Base-by-base conservation (phyloP, 2,329 filamentous ascomycete genomes). In the Dactylellina cionopaga region DNA sequence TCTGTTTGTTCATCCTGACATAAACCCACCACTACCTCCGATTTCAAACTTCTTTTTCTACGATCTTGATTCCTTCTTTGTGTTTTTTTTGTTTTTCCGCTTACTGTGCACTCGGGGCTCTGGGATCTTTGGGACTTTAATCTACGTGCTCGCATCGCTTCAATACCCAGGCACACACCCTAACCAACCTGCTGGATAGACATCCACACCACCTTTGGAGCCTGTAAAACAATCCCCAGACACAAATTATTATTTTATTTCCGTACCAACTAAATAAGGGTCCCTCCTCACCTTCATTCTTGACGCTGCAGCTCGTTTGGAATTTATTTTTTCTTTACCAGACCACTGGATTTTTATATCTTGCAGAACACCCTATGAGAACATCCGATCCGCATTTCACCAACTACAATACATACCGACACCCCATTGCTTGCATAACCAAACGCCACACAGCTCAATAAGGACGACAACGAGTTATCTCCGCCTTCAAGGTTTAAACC, bases 171-270 rank as follows among this genome's bases (percentile, higher is more conserved):
- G 47, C 55, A 55, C 54, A 58, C 46, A 55, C 52, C 22, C 51
- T 25, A 56, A n/a, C 65, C 65, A 62, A 31, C 65, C 65, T 29
- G 39, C 58, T 51, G 55, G 65, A 56, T 56, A 54, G 37, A 51
- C 65, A 47, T 46, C 65, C 65, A 70, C 65, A 70, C 63, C 35
- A 43, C 43, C 25, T 39, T 51, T 29, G 29, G 22, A 49, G 55
- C 56, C 56, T 56, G 56, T 70, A 62, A 70, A 70, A 70, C 65
- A 51, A 60, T 60, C 47, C 64, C 65, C 56, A 60, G 65, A 70
- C 47, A 41, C 64, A 47, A 27, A 33, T 33, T n/a, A 33, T 56
- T 55, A 47, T 69, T 62, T 55, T 49, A 31, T 41, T 25, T 56
- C 56, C 17, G 39, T 29, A 65, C 31, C 54, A 54, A 43, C 56